Base-by-base conservation (phyloP, 2,329 filamentous ascomycete genomes). In the Ceratocystis lukuohia region DNA sequence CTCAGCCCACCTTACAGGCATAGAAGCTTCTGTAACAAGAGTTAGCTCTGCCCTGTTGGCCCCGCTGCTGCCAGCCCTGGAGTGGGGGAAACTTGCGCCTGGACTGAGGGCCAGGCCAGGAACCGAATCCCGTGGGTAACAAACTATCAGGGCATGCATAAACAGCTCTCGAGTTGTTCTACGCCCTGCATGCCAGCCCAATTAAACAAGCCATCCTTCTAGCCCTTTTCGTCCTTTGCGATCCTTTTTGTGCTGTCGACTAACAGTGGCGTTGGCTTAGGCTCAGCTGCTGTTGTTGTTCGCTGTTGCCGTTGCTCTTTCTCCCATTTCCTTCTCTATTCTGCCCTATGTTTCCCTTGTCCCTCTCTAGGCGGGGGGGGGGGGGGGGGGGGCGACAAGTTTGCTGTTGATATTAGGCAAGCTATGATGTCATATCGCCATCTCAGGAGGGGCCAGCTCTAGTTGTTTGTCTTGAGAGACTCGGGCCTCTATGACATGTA, bases 131-230 rank as follows among this genome's bases (percentile, higher is more conserved):
- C 53, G 10, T 57, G 17, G 30, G 53, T 25, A 57, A 57, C 53
- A 57, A 57, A 57, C 53, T 37, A 57, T 57, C 53, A 57, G 30
- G 25, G 53, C 28, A 28, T 57, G 53, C 53, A 57, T 57, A 30
- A 57, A 57, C 53, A 57, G 53, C 53, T 37, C 53, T 33, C 53
- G 30, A 57, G 53, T 33, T 57, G 53, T 37, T 57, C 53, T 57
- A 6, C 53, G 53, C 53, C 53, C 53, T 57, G 53, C 53, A 57
- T 57, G 33, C 30, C 53, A 57, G 53, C 53, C 53, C 53, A 57
- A 57, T 57, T 57, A 57, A 57, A 30, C 15, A 57, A 17, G 8
- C 5, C 53, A 33, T 57, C 25, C 53, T 57, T 6, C 30, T 57
- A 30, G 28, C 28, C 28, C 12, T 57, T 57, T 30, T 57, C 25